These are phyloP conservation scores for Casuarina glauca DNA, from an alignment of 306 rosid species.

Conservation along the genomic window DNA sequence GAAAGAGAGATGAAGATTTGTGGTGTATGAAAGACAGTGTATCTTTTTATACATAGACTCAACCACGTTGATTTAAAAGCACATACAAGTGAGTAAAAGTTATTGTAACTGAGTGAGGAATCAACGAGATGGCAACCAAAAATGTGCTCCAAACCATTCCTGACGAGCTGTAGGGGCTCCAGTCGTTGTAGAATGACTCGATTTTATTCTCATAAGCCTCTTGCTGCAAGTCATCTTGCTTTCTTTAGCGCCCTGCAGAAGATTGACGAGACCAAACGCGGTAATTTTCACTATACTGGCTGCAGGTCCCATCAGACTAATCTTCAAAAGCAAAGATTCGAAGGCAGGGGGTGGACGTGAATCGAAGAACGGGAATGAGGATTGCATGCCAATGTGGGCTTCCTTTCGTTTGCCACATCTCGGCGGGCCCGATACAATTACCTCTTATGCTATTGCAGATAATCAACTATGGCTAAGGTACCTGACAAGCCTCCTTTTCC, in stretches of 20 bases:
- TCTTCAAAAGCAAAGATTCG: conserved; percentile 6
- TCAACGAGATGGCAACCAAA: no score
- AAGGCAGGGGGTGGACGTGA: background rate
- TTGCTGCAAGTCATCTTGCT: background rate
- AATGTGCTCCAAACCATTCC: background rate
- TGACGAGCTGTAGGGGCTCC: background rate
- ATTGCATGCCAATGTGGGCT: conserved; percentile 32
- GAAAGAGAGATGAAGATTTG: no score
- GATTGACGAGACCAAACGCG: conserved; percentile 9
- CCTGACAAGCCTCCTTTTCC: background rate
- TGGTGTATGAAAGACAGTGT: no score
- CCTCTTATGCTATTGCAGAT: conserved; percentile 38
- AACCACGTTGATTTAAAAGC: no score
- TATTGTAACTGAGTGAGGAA: no score
- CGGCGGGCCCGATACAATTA: conserved; percentile 39
- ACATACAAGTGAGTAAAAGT: no score
- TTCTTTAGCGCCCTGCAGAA: conserved; percentile 11
- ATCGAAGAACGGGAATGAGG: background rate
- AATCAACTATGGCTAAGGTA: conserved; percentile 39
- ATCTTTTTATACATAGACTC: no score
- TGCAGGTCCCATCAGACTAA: conserved; percentile 25
- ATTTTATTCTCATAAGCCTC: conserved; percentile 23
- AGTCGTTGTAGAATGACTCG: conserved; percentile 17
- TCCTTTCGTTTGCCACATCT: conserved; percentile 33
- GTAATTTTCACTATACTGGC: conserved; percentile 11